Percentiles rank a stretch among this genome's conserved stretches.
phyloP scores from a whole-genome alignment of 306 rosid species.

The Quillaja saponaria region DNA sequence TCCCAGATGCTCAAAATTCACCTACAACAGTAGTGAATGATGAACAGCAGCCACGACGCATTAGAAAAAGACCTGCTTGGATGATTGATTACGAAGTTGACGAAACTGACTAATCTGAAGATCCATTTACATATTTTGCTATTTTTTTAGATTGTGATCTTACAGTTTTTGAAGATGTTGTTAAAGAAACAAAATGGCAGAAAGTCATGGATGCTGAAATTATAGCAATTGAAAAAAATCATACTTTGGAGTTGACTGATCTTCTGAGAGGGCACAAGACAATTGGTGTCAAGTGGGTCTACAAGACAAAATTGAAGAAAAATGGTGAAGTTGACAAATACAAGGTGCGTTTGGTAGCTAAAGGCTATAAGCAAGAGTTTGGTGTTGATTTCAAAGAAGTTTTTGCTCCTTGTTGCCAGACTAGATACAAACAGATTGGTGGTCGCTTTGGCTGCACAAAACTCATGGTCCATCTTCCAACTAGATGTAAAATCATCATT shows the following conservation, averaged over 20 bases:
- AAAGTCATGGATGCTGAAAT: background rate
- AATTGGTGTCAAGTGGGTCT: slow-evolving; percentile 1
- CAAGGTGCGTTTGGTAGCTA: background rate
- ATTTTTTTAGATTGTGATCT: too few relatives aligned
- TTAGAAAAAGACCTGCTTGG: too few relatives aligned
- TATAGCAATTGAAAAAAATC: background rate
- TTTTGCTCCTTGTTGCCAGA: background rate
- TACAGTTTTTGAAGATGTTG: background rate
- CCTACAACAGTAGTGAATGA: too few relatives aligned
- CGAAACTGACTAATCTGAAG: too few relatives aligned
- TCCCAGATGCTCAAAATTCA: too few relatives aligned
- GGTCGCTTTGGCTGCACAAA: background rate
- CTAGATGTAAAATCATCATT: background rate
- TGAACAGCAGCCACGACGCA: too few relatives aligned
- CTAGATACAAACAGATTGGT: background rate
- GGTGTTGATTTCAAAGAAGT: background rate
- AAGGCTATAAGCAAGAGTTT: background rate
- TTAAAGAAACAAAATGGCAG: background rate
- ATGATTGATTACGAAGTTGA: too few relatives aligned
- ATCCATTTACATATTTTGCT: too few relatives aligned
- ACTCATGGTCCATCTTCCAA: background rate
- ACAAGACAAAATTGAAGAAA: background rate
- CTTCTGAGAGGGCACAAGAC: background rate
- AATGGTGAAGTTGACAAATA: slow-evolving; percentile 1
- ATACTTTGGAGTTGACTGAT: background rate